These are phyloP conservation scores for Amylocystis lapponica DNA, from an alignment of 768 basidiomycete genomes.

Conservation along the genomic window DNA sequence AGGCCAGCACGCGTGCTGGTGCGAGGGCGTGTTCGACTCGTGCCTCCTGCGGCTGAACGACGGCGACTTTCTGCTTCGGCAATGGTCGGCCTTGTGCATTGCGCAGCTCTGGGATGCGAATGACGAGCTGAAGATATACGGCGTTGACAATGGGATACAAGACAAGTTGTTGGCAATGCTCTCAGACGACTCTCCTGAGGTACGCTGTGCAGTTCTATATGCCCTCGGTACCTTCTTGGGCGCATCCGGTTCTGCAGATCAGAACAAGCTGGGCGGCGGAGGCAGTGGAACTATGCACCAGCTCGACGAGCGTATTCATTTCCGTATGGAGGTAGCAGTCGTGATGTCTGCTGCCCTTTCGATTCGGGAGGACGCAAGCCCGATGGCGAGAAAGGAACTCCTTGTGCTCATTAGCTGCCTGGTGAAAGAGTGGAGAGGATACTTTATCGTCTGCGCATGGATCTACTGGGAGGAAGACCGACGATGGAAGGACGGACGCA, in stretches of 20 bases:
- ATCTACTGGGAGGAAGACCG: slow-evolving; percentile 91
- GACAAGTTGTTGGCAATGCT: slow-evolving; percentile 76
- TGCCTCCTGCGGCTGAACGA: slow-evolving; percentile 84
- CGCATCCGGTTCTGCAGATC: slow-evolving; percentile 71
- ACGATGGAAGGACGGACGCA: slow-evolving; percentile 42
- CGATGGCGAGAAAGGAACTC: slow-evolving; percentile 94
- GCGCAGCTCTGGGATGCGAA: slow-evolving; percentile 92
- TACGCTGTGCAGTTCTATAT: slow-evolving; percentile 85
- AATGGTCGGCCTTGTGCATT: slow-evolving; percentile 92
- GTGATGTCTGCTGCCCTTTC: slow-evolving; percentile 85
- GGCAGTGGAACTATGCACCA: slow-evolving; percentile 79
- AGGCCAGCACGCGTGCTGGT: slow-evolving; percentile 83
- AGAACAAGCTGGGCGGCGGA: slow-evolving; percentile 66
- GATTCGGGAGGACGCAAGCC: slow-evolving; percentile 90
- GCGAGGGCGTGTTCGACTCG: slow-evolving; percentile 77
- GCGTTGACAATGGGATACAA: slow-evolving; percentile 73
- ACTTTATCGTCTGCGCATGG: slow-evolving; percentile 96
- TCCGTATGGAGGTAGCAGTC: slow-evolving; percentile 87
- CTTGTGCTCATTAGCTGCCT: slow-evolving; percentile 87
- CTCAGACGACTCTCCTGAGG: slow-evolving; percentile 87
- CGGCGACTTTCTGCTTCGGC: slow-evolving; percentile 86
- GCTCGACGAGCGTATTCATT: slow-evolving; percentile 72
- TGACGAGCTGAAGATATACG: slow-evolving; percentile 84
- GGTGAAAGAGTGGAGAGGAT: slow-evolving; percentile 94
- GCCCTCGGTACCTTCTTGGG: slow-evolving; percentile 94